Base-by-base conservation (phyloP, 228 moss, liverwort and hornwort genomes). In the Sphagnum fallax region DNA sequence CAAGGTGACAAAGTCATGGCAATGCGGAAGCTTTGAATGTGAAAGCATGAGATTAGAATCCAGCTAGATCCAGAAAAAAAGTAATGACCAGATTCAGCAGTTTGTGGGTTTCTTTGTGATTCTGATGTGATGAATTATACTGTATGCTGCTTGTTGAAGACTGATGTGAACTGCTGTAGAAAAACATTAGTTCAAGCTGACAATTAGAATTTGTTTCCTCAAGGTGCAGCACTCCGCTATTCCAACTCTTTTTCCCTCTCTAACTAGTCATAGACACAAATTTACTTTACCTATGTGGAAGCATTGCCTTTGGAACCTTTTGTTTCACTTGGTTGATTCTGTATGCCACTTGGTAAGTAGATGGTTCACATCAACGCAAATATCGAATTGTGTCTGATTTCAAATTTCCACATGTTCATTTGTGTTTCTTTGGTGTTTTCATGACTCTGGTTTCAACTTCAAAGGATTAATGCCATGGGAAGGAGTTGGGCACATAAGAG, bases 191-290 rank as follows among this genome's bases (percentile, higher is more conserved):
- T 32, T 32, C 1, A 32, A 32, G 32, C 32, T 32, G 32, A 32
- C 2, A 32, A 79, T 71, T 50, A 64, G 7, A 64, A 6, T 11
- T 49, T 57, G 57, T 5, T 65, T 57, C 73, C 59, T 59, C 53
- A 73, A 89, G 89, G 90, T 98, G 51, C 90, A 94, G 15, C 94
- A 98, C 79, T 90, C 94, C 55, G 91, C 98, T 49, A 98, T 98
- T 75, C 87, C 94, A 70, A 98, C 98, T 69, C 87, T 98, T 73
- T 98, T 92, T 69, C 98, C 93, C 73, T 94, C 94, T 52, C 77
- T 98, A 53, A 94, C 86, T 76, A 89, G 90, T 77, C 94, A 98
- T 66, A 94, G 94, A 16, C 75, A 87, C 60, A 94, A 89, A 73
- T 76, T 94, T 47, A 93, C 98, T 52, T 73, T 75, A 47, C 75